Base-by-base conservation (phyloP, 2,329 filamentous ascomycete species). In the Trichoderma sp. region DNA sequence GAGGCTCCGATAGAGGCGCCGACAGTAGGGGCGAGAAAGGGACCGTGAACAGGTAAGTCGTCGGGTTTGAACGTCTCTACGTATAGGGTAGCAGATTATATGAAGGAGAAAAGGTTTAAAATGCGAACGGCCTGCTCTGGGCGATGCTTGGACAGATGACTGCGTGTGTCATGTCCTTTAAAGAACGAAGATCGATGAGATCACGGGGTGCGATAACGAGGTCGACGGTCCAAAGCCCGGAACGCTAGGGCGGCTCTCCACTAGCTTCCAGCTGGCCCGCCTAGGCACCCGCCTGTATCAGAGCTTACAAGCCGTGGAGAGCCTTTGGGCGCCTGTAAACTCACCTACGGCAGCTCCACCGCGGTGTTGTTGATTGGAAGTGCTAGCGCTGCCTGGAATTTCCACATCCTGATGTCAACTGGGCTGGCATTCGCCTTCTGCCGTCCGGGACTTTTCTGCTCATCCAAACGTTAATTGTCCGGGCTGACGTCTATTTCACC, bases 381-480 rank as follows among this genome's bases (percentile, higher is more conserved):
- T 20, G 20, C 47, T 53, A 23, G 47, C 47, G 47, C n/a, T 53
- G 47, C 47, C 47, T 53, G n/a, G 47, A 53, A 53, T 53, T 53
- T 53, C 47, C 47, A 53, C 47, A 53, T 20, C 47, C 11, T 53
- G 20, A 53, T 53, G 47, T 53, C 47, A 53, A 53, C 47, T 53
- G 47, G 7, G 39, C 7, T 43, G 39, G 47, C 47, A 26, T 50
- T 32, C 13, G 84, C 74, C 81, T 80, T 67, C 30, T 39, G 47
- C 64, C 50, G 28, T 20, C 30, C 13, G 47, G 43, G 30, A 50
- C 43, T 15, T 15, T 13, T 13, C 7, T 9, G 15, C 3, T 39
- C 32, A 28, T 39, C 11, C 50, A 43, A 58, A 36, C 20, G 64
- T 57, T 39, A 55, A 67, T 57, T 32, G 50, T n/a, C 23, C 32